Conservation (phyloP, 306 rosid genomes). For the Pterocarpus santalinus region DNA sequence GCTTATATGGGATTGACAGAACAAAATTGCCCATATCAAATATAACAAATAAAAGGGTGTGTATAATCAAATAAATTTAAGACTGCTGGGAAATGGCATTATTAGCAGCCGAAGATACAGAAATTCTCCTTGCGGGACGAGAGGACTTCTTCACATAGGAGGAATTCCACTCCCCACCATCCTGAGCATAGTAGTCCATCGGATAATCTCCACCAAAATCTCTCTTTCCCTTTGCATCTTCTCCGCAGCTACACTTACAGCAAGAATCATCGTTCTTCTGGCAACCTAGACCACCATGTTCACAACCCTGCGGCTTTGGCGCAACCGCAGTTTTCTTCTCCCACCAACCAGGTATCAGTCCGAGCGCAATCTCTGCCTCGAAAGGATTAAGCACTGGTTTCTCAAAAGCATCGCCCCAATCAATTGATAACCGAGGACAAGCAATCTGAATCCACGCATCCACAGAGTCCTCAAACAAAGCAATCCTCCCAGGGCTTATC, state of each 20-base stretch:
- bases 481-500: conserved; percentile 77
- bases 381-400: conserved; percentile 90
- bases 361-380: conserved; percentile 88
- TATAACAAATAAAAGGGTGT: too few relatives aligned
- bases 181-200: conserved; percentile 94
- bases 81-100: conserved; percentile 30
- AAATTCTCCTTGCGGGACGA: conserved; percentile 60
- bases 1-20: conserved; percentile 2
- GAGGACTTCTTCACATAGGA: conserved; percentile 67
- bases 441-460: conserved; percentile 99
- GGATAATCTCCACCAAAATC: conserved; percentile 83
- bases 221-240: conserved; percentile 17
- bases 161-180: conserved; percentile 97
- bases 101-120: conserved; percentile 40
- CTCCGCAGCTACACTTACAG: conserved; percentile 34
- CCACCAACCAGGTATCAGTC: conserved; percentile 96
- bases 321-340: conserved; percentile 54
- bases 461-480: conserved; percentile 78
- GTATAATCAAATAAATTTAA: conserved; percentile 7
- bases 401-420: conserved; percentile 92
- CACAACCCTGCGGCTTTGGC: conserved; percentile 50
- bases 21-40: not conserved
- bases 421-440: conserved; percentile 90
- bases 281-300: conserved; percentile 47
- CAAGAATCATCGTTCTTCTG: conserved; percentile 37